Conservation (phyloP, 129 eudicot genomes). For the Rutidosis leptorrhynchoides region DNA sequence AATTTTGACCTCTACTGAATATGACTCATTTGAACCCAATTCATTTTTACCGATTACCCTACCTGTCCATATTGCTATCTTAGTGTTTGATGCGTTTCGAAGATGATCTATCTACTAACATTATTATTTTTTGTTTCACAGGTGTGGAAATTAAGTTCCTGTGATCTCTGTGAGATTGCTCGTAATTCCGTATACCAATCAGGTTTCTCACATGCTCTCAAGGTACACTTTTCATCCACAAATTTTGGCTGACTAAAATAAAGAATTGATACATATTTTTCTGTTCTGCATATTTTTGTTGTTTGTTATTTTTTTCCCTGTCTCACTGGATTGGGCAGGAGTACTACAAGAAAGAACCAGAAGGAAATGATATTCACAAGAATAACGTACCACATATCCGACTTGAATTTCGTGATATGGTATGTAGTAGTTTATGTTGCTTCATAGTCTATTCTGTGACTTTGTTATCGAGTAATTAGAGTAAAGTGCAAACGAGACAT, state of each 20-base stretch:
- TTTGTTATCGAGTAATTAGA: too few relatives aligned
- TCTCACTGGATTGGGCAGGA: constrained; percentile 94
- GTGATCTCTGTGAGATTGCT: constrained; percentile 98
- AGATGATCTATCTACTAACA: neutral
- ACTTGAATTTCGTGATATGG: constrained; percentile 93
- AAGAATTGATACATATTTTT: neutral
- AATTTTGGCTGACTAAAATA: neutral
- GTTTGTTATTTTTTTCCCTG: constrained; percentile 45
- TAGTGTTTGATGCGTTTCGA: neutral
- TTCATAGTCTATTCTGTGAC: too few relatives aligned
- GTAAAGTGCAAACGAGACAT: too few relatives aligned
- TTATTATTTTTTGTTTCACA: constrained; percentile 27
- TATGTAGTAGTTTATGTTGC: constrained; percentile 1
- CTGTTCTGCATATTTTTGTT: neutral
- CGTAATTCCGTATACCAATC: constrained; percentile 97
- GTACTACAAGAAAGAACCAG: constrained; percentile 88
- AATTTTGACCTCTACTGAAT: too few relatives aligned
- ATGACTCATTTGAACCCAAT: too few relatives aligned
- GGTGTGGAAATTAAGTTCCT: constrained; percentile 98
- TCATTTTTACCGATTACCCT: too few relatives aligned
- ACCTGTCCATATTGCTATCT: neutral
- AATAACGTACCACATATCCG: constrained; percentile 97
- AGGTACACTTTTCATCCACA: constrained; percentile 44
- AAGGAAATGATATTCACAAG: constrained; percentile 95
- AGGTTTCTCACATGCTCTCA: constrained; percentile 91